Conservation (phyloP, 345 rosid species). For the Excoecaria agallocha region DNA sequence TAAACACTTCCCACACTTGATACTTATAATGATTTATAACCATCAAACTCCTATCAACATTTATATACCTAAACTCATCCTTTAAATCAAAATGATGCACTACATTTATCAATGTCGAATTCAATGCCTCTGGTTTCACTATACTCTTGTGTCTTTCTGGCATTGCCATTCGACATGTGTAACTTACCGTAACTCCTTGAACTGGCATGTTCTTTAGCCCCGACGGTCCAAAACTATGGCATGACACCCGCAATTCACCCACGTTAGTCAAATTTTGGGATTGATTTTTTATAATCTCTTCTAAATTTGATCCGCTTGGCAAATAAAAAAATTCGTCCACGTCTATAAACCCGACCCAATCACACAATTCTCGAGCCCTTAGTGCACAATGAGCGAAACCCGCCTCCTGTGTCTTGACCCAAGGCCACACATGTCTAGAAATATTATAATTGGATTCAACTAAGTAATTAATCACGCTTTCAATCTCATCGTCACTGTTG, state of each 20-base stretch:
- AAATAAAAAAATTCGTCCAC: conserved; percentile 72
- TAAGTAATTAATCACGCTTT: conserved; percentile 37
- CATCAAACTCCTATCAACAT: conserved; percentile 48
- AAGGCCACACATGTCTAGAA: conserved; percentile 71
- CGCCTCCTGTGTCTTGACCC: conserved; percentile 87
- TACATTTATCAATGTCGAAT: conserved; percentile 63
- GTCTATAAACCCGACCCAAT: conserved; percentile 86
- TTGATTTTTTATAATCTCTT: conserved; percentile 33
- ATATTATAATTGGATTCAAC: conserved; percentile 36
- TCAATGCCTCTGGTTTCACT: conserved; percentile 68
- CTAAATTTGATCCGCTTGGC: conserved; percentile 37
- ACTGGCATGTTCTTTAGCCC: conserved; percentile 43
- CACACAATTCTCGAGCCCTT: conserved; percentile 52
- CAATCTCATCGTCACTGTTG: conserved; percentile 66
- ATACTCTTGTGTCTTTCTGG: conserved; percentile 94
- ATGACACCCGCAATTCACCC: conserved; percentile 56
- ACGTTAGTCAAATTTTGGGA: conserved; percentile 21
- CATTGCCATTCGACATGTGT: conserved; percentile 54
- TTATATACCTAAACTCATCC: conserved; percentile 38
- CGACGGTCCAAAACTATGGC: conserved; percentile 78
- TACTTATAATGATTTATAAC: conserved; percentile 80
- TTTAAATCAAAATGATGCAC: conserved; percentile 83
- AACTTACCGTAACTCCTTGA: conserved; percentile 59
- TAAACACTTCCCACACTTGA: conserved; percentile 91
- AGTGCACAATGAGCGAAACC: conserved; percentile 86